Base-by-base conservation (phyloP, 352 stramenopile species). In the Pythium apleroticum region DNA sequence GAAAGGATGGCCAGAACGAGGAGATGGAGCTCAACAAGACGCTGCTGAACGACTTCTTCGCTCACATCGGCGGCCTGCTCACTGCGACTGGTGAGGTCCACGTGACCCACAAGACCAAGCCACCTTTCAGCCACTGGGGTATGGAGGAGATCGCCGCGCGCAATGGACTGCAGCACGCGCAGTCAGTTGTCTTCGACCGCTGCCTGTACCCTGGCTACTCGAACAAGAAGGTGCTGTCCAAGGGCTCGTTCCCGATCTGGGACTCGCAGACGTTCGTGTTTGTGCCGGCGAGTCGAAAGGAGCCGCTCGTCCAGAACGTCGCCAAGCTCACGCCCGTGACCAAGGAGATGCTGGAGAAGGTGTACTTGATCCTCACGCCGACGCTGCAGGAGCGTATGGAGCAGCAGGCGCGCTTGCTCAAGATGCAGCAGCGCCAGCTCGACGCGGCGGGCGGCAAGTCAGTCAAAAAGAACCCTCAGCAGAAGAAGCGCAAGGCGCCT, bases 201-300 rank as follows among this genome's bases (percentile, higher is more conserved):
- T 97, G 79, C 56, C 66, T 96, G 22, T 93, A 98, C 28, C 86
- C 84, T 11, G 93, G 95, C 7, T 99, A 99, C 78, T 90, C 85
- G 50, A 98, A 98, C 66, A 93, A 98, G 60, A 99, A 99, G 66
- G 97, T 97, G 46, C 76, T 98, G 9, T 93, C 97, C 67, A 94
- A 95, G 53, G 96, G 96, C 24, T 97, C 86, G 31, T 99, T 99
- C 74, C 92, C 97, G 15, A 98, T 97, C 60, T 97, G 97, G 76
- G 97, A 99, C 81, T 97, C 95, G 59, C 89, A 93, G 75, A 93
- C 94, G 9, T 99, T 97, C 63, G 80, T 98, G 20, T 99, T 99
- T 46, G 67, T 87, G 22, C 76, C 74, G 3, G 65, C 68, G 46
- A 70, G 61, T 20, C 68, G 67, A 17, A 57, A 24, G 1, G 68